phyloP scores from a whole-genome alignment of 805 yeast species.

The Yamadazyma insecticola region DNA sequence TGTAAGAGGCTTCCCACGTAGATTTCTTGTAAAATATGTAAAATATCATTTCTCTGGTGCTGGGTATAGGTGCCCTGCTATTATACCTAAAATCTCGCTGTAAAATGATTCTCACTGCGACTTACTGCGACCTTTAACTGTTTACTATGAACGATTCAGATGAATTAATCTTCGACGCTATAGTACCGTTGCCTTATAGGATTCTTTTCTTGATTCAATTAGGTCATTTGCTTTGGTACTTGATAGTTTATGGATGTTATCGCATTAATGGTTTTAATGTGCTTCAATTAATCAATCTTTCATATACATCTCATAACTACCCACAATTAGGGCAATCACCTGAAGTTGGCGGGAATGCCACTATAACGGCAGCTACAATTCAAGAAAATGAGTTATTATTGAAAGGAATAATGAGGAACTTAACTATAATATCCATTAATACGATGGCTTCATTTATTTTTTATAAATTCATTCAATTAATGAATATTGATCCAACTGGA shows the following conservation, averaged over 20 bases:
- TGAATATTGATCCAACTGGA: slow-evolving; percentile 7
- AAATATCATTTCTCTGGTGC: too few relatives aligned
- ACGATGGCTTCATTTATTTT: slow-evolving; percentile 10
- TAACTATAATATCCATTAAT: slow-evolving; percentile 21
- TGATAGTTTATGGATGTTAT: slow-evolving; percentile 36
- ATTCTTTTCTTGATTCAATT: slow-evolving; percentile 44
- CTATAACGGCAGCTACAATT: slow-evolving; percentile 24
- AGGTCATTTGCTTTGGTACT: slow-evolving; percentile 53
- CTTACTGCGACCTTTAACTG: too few relatives aligned
- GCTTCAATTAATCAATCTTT: slow-evolving; percentile 36
- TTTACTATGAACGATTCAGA: slow-evolving; percentile 5
- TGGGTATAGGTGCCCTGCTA: too few relatives aligned
- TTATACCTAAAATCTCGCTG: too few relatives aligned
- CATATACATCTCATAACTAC: slow-evolving; percentile 37
- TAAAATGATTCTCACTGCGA: too few relatives aligned
- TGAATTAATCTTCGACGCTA: slow-evolving; percentile 19
- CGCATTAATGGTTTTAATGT: slow-evolving; percentile 41
- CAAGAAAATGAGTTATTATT: slow-evolving; percentile 28
- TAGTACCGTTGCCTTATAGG: slow-evolving; percentile 39
- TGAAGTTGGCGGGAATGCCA: slow-evolving; percentile 28
- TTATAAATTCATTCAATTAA: slow-evolving; percentile 8
- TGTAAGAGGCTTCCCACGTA: neutral
- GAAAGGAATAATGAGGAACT: slow-evolving; percentile 30
- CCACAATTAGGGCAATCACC: slow-evolving; percentile 17
- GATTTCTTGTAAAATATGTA: too few relatives aligned